Conservation (phyloP, 345 rosid species). For the Rhodomyrtus tomentosa region DNA sequence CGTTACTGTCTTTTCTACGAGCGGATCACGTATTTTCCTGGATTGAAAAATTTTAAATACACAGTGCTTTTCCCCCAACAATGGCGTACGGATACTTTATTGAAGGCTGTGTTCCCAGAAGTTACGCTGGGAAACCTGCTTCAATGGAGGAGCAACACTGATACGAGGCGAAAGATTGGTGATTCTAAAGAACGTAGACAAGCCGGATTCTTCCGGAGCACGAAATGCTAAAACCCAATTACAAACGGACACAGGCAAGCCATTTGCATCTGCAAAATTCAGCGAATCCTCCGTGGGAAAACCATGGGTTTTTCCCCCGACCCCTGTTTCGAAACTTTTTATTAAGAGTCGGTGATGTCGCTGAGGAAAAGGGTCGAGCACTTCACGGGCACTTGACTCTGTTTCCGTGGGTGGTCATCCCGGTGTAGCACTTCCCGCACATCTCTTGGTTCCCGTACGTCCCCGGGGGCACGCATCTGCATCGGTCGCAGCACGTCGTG, state of each 20-base stretch:
- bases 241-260: background rate
- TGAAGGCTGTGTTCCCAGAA: background rate
- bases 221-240: background rate
- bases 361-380: background rate
- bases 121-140: background rate
- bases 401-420: constrained; percentile 61
- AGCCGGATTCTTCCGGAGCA: background rate
- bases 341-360: background rate
- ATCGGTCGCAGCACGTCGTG: constrained; percentile 74
- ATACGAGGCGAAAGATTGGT: background rate
- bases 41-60: no score
- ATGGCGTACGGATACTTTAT: no score
- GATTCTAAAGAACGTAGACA: background rate
- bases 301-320: background rate
- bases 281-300: background rate
- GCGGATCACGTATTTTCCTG: no score
- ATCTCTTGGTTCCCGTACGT: constrained; percentile 74
- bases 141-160: background rate
- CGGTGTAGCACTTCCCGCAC: constrained; percentile 85
- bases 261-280: background rate
- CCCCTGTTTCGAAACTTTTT: background rate
- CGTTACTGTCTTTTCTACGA: no score
- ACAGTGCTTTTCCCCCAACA: no score
- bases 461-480: constrained; percentile 97
- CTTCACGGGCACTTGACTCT: constrained; percentile 65